Evolutionary conservation across 805 yeast genomes (phyloP), one percentile per base, ranked within the genome.

Genomic region (Wickerhamomyces chaumierensis): DNA sequence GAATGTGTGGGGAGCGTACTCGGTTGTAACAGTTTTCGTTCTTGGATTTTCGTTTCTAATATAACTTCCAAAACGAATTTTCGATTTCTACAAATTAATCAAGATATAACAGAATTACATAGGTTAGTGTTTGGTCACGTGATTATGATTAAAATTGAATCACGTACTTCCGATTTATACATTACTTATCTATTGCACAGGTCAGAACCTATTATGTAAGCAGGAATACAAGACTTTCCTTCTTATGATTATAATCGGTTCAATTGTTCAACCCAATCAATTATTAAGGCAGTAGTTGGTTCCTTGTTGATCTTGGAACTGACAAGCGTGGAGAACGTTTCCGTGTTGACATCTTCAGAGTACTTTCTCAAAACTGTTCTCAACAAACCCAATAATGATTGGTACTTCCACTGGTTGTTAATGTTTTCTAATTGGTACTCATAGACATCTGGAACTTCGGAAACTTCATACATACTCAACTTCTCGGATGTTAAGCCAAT

Each of bases 371-470:
- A 35, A 13, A 62, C 17, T 39, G 67, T 57, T 48, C 65, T 65
- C 14, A 60, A 37, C 35, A 69, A 58, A 15, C 64, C 58, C 34
- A 62, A 36, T 11, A 60, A 44, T 7, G 61, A 53, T 23, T 59
- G 57, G 38, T 68, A 65, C 39, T 68, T 68, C 73, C 73, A 69
- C 23, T 49, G 46, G 9, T 54, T 31, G 42, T 68, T 71, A 21
- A 53, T 46, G 6, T 49, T 52, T 21, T 56, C 61, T 11, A 61
- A 41, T 4, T 52, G 63, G 32, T 45, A 49, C 15, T 48, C 57
- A 14, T 36, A 41, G 18, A 49, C 42, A 33, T 56, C 53, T 18
- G 54, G 51, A 15, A 55, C 39, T n/a, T 42, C 47, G 16, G 53
- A 46, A 5, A 48, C 60, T n/a, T 42, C 50, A 16, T 35, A 40